Evolutionary conservation across 176 grass and related monocot genomes (phyloP), one percentile per base, ranked within the genome.

Genomic region (Phoenix dactylifera): DNA sequence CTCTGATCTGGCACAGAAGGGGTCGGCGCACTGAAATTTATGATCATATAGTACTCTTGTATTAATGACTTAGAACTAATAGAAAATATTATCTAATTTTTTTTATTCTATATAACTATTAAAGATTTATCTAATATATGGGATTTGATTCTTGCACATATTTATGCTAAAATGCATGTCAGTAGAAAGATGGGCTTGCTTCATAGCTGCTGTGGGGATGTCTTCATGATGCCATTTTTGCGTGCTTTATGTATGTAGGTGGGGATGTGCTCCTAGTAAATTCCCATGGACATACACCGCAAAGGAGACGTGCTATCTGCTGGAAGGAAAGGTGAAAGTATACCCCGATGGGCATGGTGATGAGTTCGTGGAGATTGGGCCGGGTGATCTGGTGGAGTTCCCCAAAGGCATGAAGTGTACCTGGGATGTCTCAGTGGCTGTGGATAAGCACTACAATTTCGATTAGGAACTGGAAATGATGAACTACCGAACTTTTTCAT

Each of bases 311-410:
- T 97, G 87, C 81, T 97, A 83, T 76, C 79, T 97, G 54, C 81
- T 97, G 52, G 69, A 97, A 76, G 92, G 92, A 57, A 97, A 97
- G 79, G 92, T 91, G 65, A 97, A 91, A 73, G 92, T 97, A 22
- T 97, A 84, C 79, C 92, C 92, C 1, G 87, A 97, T 0, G 92
- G 86, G 5, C 77, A 89, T 52, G 81, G 82, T 26, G 76, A 85
- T 16, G 87, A 82, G 15, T 97, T 72, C 77, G 87, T 97, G n/a
- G 92, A 97, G 75, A 88, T 91, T 29, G 72, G 71, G 12, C 84
- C 92, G 6, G 92, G 92, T 51, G 87, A 97, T 67, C 73, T 97
- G 18, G 92, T 91, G 78, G 92, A 80, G 28, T 97, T 97, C 77
- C 86, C 87, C 68, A 82, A 85, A 75, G 93, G 93, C 4, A 91